These are phyloP conservation scores for Boehmeria nivea DNA, from an alignment of 306 rosid genomes.

Conservation along the genomic window DNA sequence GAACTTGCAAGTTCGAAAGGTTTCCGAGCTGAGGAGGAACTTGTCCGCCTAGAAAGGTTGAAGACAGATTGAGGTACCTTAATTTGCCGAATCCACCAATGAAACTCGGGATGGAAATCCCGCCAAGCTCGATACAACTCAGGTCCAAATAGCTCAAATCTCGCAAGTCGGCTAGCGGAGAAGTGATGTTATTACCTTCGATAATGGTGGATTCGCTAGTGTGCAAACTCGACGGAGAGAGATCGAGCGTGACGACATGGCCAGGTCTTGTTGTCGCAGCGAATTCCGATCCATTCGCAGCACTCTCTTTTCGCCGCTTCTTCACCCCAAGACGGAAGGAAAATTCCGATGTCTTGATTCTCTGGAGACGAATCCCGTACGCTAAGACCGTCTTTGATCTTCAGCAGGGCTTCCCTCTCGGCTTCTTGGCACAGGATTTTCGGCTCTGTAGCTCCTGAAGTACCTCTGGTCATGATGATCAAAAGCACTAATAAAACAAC, in stretches of 20 bases:
- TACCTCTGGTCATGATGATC: no score
- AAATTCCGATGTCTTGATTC: no score
- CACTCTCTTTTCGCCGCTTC: slow-evolving; percentile 13
- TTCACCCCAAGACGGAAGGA: not conserved
- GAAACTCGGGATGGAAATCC: not conserved
- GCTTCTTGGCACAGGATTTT: not conserved
- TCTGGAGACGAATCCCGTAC: no score
- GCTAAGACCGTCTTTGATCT: not conserved
- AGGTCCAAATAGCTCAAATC: slow-evolving; percentile 11
- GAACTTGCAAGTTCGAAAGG: slow-evolving; percentile 4
- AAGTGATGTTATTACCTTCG: not conserved
- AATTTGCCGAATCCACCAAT: not conserved
- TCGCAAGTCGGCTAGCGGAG: not conserved
- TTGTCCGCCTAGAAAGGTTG: slow-evolving; percentile 11
- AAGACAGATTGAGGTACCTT: slow-evolving; percentile 19
- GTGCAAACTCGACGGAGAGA: not conserved
- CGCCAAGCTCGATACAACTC: not conserved
- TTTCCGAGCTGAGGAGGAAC: slow-evolving; percentile 7
- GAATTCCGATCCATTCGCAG: slow-evolving; percentile 22
- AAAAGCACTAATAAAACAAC: no score
- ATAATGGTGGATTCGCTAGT: no score
- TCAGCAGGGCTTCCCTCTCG: not conserved
- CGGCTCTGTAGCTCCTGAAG: not conserved
- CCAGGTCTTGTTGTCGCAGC: not conserved
- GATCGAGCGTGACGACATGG: slow-evolving; percentile 18